Percentiles rank a stretch among this genome's conserved stretches.
These are phyloP conservation scores for Epichloe elymi DNA, from an alignment of 2,329 filamentous ascomycete species.

Conservation along the genomic window DNA sequence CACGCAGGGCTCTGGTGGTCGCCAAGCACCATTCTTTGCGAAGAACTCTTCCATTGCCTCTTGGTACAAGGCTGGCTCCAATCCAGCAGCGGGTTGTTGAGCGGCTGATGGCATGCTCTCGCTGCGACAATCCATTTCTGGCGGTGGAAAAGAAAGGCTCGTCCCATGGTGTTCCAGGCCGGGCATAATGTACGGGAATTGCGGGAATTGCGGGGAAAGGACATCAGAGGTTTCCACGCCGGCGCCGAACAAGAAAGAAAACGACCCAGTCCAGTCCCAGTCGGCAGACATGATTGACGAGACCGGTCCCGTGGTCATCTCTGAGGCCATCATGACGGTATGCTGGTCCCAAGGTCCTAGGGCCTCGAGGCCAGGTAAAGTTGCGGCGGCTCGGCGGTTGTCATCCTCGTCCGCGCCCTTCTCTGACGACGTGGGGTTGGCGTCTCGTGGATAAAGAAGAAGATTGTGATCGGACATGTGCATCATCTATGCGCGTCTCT, in stretches of 20 bases:
- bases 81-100: not conserved
- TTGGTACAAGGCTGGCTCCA: conserved; percentile 1
- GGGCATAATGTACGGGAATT: not conserved
- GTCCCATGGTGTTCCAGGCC: conserved; percentile 1
- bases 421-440: conserved; percentile 1
- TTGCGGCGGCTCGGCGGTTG: not conserved
- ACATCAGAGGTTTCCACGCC: not conserved
- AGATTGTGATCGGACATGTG: conserved; percentile 6
- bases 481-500: not conserved
- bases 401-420: not conserved
- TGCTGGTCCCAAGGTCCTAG: not conserved
- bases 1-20: conserved; percentile 28
- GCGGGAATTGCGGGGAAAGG: not conserved
- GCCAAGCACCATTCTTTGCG: conserved; percentile 26
- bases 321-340: not conserved
- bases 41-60: conserved; percentile 24
- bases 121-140: not conserved
- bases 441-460: conserved; percentile 2
- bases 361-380: not conserved
- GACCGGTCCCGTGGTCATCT: not conserved
- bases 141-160: not conserved
- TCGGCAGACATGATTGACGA: not conserved
- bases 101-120: not conserved
- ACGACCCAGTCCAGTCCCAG: conserved; percentile 5
- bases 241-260: conserved; percentile 4